phyloP scores from a whole-genome alignment of 1,139 yeast genomes.

The Schwanniomyces etchellsii region DNA sequence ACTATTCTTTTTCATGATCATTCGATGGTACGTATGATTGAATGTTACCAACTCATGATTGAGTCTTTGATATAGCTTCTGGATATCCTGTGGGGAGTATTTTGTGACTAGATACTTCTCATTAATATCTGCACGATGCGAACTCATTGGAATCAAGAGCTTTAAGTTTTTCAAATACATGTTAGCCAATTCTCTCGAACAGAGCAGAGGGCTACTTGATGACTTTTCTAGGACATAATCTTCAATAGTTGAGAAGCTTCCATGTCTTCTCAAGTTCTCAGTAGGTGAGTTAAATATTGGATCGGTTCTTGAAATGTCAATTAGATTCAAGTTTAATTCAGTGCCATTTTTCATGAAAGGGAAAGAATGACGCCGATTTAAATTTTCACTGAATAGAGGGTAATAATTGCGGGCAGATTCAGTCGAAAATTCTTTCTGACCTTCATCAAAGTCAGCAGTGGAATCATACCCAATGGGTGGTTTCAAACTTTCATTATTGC shows the following conservation, averaged over 20 bases:
- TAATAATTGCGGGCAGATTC: constrained; percentile 1
- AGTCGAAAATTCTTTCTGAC: constrained; percentile 1
- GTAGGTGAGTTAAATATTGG: constrained; percentile 1
- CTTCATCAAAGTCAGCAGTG: not conserved
- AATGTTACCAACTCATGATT: constrained; percentile 29
- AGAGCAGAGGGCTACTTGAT: constrained; percentile 2
- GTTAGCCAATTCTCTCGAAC: not conserved
- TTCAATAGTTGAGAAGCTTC: constrained; percentile 43
- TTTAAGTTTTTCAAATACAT: constrained; percentile 12
- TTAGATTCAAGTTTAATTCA: constrained; percentile 27
- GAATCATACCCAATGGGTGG: not conserved
- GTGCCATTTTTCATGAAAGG: constrained; percentile 23
- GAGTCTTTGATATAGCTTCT: constrained; percentile 21
- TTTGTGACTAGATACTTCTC: not conserved
- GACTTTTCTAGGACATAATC: constrained; percentile 17
- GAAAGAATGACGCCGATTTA: constrained; percentile 41
- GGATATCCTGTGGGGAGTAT: constrained; percentile 8
- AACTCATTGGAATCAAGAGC: constrained; percentile 8
- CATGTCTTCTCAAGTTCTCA: constrained; percentile 16
- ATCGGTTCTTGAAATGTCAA: constrained; percentile 14
- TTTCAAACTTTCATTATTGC: not conserved
- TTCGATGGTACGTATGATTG: constrained; percentile 22
- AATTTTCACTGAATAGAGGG: constrained; percentile 14
- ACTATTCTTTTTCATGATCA: constrained; percentile 24
- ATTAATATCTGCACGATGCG: constrained; percentile 8